Evolutionary conservation across 2,329 filamentous ascomycete species (phyloP), one percentile per base, ranked within the genome.

Genomic region (Fusarium penzigii): DNA sequence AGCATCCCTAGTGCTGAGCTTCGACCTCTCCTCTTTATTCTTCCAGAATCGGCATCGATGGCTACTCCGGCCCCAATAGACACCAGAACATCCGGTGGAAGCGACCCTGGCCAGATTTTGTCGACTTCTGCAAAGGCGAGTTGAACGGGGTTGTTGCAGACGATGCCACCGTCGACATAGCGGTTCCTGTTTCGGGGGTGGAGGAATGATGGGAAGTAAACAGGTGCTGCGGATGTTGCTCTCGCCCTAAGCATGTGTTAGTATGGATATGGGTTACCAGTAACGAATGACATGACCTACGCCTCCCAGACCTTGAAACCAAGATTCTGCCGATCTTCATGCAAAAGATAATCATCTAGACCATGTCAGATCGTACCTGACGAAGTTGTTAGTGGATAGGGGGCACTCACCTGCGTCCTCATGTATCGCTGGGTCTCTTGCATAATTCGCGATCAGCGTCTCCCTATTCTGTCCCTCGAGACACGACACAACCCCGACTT

Each of bases 231-330:
- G 2, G 54, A 48, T n/a, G 54, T 57, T 5, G 56, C 56, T 44
- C 54, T 43, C 0, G 56, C 54, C 2, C 56, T 58, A 11, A 3
- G 2, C 11, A 32, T 5, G 12, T 3, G 42, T 57, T 13, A 55
- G 49, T 29, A 2, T 4, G 11, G 3, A 3, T 2, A n/a, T n/a
- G n/a, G n/a, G n/a, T 1, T 1, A 1, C 2, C 1, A 2, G 0
- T 7, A 12, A 10, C 4, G 7, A 7, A 25, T 3, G 12, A 29
- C 6, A 17, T 10, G 13, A 56, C 56, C 17, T 20, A 55, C 56
- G 56, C 54, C 51, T 57, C 48, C 56, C 51, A 57, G 1, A 41
- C 39, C 13, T 45, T 55, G 20, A 59, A 59, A 2, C 57, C 56
- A 0, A 38, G 32, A 0, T 2, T n/a, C 14, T 57, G 46, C 0